phyloP scores from a whole-genome alignment of 108 stramenopile genomes.

The Fragilaria radians region DNA sequence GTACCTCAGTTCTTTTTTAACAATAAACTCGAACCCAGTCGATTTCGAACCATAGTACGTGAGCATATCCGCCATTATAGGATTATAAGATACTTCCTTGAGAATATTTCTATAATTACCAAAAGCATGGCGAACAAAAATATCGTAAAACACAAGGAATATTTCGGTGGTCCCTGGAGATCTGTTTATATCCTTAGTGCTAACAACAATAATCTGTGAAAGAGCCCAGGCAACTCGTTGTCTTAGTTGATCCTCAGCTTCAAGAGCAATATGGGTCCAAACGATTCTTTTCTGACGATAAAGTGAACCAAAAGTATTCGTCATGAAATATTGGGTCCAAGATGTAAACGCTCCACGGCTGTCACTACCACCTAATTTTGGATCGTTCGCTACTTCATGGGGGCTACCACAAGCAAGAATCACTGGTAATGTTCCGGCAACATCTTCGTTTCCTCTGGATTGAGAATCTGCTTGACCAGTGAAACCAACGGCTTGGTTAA shows the following conservation, averaged over 20 bases:
- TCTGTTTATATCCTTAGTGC: not conserved
- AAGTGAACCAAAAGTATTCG: not conserved
- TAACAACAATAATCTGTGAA: slow-evolving; percentile 31
- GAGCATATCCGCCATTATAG: slow-evolving; percentile 54
- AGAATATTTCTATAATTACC: slow-evolving; percentile 70
- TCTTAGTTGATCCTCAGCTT: slow-evolving; percentile 34
- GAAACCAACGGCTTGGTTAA: not conserved
- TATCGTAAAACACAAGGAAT: slow-evolving; percentile 54
- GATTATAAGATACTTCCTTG: slow-evolving; percentile 34
- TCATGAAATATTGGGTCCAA: not conserved
- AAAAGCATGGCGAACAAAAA: slow-evolving; percentile 68
- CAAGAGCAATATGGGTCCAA: slow-evolving; percentile 24
- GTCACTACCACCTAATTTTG: slow-evolving; percentile 2
- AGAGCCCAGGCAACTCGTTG: slow-evolving; percentile 49
- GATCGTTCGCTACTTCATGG: slow-evolving; percentile 32
- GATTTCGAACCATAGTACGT: slow-evolving; percentile 35
- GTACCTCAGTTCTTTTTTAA: not conserved
- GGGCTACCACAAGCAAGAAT: slow-evolving; percentile 37
- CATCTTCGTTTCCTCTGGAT: not conserved
- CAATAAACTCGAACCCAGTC: slow-evolving; percentile 25
- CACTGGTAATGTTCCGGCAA: not conserved
- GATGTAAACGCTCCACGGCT: slow-evolving; percentile 6
- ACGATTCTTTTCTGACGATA: slow-evolving; percentile 6
- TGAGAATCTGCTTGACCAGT: too few species aligned
- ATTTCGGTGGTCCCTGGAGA: slow-evolving; percentile 7